Conservation (phyloP, 352 stramenopile genomes). For the Phytophthora tentaculata region DNA sequence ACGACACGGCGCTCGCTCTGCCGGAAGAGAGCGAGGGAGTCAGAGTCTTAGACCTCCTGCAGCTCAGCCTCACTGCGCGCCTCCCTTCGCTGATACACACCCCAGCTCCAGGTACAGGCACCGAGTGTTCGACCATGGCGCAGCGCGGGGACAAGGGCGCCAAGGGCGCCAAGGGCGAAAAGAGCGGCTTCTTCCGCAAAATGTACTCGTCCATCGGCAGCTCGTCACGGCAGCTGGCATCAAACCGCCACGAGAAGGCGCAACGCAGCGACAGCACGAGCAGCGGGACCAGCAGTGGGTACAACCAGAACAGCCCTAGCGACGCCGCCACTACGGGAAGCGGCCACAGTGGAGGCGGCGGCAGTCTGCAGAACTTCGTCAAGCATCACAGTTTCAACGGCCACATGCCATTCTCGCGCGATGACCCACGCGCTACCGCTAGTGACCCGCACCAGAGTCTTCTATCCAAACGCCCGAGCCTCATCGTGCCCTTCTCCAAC, state of each 20-base stretch:
- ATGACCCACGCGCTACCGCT: slow-evolving; percentile 24
- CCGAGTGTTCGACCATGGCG: slow-evolving; percentile 35
- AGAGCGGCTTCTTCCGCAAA: slow-evolving; percentile 69
- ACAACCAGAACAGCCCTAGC: slow-evolving; percentile 41
- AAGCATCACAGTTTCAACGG: slow-evolving; percentile 82
- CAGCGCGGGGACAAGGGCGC: slow-evolving; percentile 45
- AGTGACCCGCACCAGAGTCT: slow-evolving; percentile 55
- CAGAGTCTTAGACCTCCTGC: slow-evolving; percentile 10
- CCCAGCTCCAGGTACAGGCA: slow-evolving; percentile 12
- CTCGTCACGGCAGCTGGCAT: slow-evolving; percentile 43
- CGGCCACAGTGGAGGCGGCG: slow-evolving; percentile 32
- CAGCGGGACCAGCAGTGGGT: slow-evolving; percentile 39
- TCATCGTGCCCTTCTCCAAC: slow-evolving; percentile 75
- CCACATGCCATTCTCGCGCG: slow-evolving; percentile 66
- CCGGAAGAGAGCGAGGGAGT: slow-evolving; percentile 21
- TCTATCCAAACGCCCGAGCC: slow-evolving; percentile 72
- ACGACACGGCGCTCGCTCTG: slow-evolving; percentile 33
- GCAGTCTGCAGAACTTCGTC: slow-evolving; percentile 41
- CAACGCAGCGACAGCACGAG: slow-evolving; percentile 42
- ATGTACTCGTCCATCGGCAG: slow-evolving; percentile 68
- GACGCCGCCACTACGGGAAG: slow-evolving; percentile 41
- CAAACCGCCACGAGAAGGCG: slow-evolving; percentile 39
- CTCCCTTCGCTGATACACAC: slow-evolving; percentile 17
- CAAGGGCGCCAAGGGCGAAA: slow-evolving; percentile 48
- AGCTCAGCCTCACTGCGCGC: slow-evolving; percentile 14